Conservation (phyloP, 805 yeast species). For the Starmera dryadoides region DNA sequence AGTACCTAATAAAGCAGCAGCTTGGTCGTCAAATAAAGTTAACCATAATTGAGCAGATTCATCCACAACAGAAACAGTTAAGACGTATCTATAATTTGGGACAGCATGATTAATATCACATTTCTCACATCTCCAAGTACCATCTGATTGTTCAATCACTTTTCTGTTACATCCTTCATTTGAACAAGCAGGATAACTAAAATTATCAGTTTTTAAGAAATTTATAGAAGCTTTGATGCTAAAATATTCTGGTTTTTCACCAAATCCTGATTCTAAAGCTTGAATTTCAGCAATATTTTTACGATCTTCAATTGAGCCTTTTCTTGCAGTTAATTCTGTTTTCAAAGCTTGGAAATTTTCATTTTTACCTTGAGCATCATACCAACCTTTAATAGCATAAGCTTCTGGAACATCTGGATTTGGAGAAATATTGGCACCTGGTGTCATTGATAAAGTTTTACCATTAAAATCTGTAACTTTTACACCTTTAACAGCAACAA, state of each 20-base stretch:
- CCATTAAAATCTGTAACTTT: conserved; percentile 87
- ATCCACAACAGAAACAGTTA: conserved; percentile 75
- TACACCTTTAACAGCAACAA: conserved; percentile 89
- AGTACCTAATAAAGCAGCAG: conserved; percentile 56
- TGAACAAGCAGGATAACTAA: conserved; percentile 87
- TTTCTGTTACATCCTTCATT: conserved; percentile 76
- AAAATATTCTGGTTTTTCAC: conserved; percentile 77
- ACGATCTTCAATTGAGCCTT: conserved; percentile 44
- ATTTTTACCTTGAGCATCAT: conserved; percentile 66
- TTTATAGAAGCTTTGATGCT: conserved; percentile 67
- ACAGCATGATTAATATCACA: conserved; percentile 64
- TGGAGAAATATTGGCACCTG: conserved; percentile 63
- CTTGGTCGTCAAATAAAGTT: conserved; percentile 82
- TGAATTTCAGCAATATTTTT: conserved; percentile 61
- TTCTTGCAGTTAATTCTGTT: conserved; percentile 36
- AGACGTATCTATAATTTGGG: conserved; percentile 75
- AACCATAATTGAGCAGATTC: conserved; percentile 80
- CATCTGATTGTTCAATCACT: conserved; percentile 65
- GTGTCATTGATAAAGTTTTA: conserved; percentile 72
- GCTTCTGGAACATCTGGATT: conserved; percentile 92
- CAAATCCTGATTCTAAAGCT: conserved; percentile 60
- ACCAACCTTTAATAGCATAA: conserved; percentile 90
- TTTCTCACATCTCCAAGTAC: conserved; percentile 89
- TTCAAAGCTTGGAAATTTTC: conserved; percentile 58
- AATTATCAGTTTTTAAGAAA: conserved; percentile 64